Base-by-base conservation (phyloP, 2,329 filamentous ascomycete genomes). In the Phoma sp. region DNA sequence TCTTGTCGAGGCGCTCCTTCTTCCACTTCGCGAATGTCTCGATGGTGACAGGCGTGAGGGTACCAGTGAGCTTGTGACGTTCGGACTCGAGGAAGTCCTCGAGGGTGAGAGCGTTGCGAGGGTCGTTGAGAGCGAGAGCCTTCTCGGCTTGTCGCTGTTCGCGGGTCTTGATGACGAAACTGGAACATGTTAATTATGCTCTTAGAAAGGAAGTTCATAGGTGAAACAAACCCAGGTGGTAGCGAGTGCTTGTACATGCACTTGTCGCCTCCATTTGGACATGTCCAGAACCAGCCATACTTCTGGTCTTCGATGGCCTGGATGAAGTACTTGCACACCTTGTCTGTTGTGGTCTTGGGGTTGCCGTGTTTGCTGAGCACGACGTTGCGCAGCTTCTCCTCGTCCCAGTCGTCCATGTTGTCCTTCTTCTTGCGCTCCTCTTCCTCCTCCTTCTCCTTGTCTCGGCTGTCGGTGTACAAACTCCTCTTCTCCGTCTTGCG, bases 201-300 rank as follows among this genome's bases (percentile, higher is more conserved):
- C 9, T 22, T 24, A 9, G 1, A 14, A 23, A 18, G 29, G 11
- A 3, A 7, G 3, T 22, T 48, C 24, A 45, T 33, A 29, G 40
- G 10, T 47, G 36, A 29, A 32, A 85, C 89, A 71, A 86, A 96
- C 90, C 95, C 95, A 70, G 93, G 90, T 66, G 96, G 95, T 68
- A 99, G 83, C 69, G 90, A 92, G 77, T 99, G 95, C 78, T 90
- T 93, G 75, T 99, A 99, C 89, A 95, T 98, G 89, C 95, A 99
- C 78, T 96, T 91, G 73, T 99, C 89, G 60, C 90, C 93, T 62
- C 92, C 93, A 71, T 98, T 98, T 41, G 95, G 95, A 83, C 95
- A 99, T 55, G 87, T 83, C 95, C 95, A 99, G 79, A 99, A 98
- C 95, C 95, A 99, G 59, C 95, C 95, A 70, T 99, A 99, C 78